Evolutionary conservation across 2,329 filamentous ascomycete genomes (phyloP).

Genomic region (Westerdykella aurantiaca): DNA sequence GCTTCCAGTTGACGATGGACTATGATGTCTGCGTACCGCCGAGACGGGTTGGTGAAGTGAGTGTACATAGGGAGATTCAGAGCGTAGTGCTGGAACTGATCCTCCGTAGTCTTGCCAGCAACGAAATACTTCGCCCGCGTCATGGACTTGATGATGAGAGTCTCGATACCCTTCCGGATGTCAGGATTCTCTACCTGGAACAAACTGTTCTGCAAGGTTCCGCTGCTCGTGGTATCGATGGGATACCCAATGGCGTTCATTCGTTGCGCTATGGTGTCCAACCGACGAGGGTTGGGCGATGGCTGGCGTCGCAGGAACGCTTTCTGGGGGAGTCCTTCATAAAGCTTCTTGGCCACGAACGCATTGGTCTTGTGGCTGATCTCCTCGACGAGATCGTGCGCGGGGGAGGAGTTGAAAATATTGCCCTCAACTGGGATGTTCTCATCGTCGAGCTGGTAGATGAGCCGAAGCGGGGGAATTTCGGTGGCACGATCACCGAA

Average conservation of each 20-base stretch:
- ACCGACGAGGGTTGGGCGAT: constrained; percentile 76
- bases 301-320: constrained; percentile 84
- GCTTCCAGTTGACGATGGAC: constrained; percentile 93
- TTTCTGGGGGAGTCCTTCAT: constrained; percentile 76
- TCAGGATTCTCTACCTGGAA: constrained; percentile 88
- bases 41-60: constrained; percentile 92
- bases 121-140: constrained; percentile 94
- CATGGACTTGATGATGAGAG: constrained; percentile 90
- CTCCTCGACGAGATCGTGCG: constrained; percentile 92
- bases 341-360: constrained; percentile 80
- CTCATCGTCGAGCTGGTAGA: constrained; percentile 95
- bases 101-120: constrained; percentile 68
- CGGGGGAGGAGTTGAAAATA: constrained; percentile 84
- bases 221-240: constrained; percentile 83
- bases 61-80: constrained; percentile 92
- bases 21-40: constrained; percentile 89
- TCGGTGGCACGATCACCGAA: constrained; percentile 73
- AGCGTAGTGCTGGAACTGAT: constrained; percentile 80
- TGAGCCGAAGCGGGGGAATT: constrained; percentile 77
- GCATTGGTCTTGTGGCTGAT: constrained; percentile 88
- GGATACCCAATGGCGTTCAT: constrained; percentile 90
- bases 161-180: constrained; percentile 96
- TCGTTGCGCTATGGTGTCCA: constrained; percentile 85
- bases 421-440: constrained; percentile 96
- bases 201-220: constrained; percentile 85